A percentile compares a stretch with the other conserved stretches of the same genome.
phyloP scores from a whole-genome alignment of 2,329 filamentous ascomycete species.

The Diatrype stigma region DNA sequence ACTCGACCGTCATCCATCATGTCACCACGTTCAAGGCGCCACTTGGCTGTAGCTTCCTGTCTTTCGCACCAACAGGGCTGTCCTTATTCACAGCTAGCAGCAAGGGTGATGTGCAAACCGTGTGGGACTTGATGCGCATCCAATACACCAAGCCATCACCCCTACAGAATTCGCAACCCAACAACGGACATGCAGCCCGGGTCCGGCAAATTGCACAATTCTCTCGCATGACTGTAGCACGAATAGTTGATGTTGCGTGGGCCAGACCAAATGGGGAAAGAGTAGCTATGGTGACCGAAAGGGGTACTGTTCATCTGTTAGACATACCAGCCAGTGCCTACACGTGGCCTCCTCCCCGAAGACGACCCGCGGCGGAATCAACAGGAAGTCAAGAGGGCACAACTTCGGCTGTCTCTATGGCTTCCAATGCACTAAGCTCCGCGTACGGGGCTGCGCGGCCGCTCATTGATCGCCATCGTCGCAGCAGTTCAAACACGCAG shows the following conservation, averaged over 20 bases:
- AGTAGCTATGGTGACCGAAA: conserved; percentile 84
- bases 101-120: conserved; percentile 77
- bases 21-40: conserved; percentile 67
- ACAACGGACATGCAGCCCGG: conserved; percentile 45
- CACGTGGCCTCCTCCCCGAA: conserved; percentile 75
- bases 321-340: conserved; percentile 80
- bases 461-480: conserved; percentile 51
- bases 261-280: conserved; percentile 75
- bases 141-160: conserved; percentile 60
- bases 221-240: conserved; percentile 84
- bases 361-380: conserved; percentile 41
- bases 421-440: conserved; percentile 66
- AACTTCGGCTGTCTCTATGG: conserved; percentile 60
- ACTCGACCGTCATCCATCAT: conserved; percentile 53
- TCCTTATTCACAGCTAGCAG: conserved; percentile 74
- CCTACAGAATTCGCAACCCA: conserved; percentile 49
- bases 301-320: conserved; percentile 91
- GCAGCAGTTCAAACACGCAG: conserved; percentile 42
- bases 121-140: conserved; percentile 73
- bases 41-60: conserved; percentile 75
- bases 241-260: conserved; percentile 89
- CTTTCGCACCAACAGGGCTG: conserved; percentile 70
- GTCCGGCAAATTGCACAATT: conserved; percentile 87
- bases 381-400: conserved; percentile 45
- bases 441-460: conserved; percentile 66